phyloP scores from a whole-genome alignment of 192 early-diverging fungal genomes.

The Coemansia sp. region DNA sequence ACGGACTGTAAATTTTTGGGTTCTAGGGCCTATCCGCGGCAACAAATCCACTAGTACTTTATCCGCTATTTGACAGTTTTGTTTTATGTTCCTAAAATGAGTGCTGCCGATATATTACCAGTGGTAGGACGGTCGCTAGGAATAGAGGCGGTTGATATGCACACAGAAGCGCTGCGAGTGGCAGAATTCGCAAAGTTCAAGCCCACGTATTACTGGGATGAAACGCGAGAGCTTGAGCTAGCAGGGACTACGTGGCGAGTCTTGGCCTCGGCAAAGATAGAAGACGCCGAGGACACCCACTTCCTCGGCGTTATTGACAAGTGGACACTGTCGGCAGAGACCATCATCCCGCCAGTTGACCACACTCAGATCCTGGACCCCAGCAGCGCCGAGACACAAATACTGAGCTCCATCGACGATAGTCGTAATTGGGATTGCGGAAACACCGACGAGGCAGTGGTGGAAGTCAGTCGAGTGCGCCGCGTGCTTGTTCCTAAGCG shows the following conservation, averaged over 20 bases:
- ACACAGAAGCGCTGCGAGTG: conserved; percentile 29
- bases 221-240: conserved; percentile 2
- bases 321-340: conserved; percentile 61
- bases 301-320: conserved; percentile 51
- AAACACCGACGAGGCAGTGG: neutral
- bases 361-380: conserved; percentile 41
- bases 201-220: conserved; percentile 30
- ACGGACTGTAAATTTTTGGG: neutral
- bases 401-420: neutral
- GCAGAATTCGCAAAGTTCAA: conserved; percentile 46
- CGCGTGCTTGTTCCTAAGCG: conserved; percentile 48
- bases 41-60: neutral
- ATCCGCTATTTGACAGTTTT: neutral
- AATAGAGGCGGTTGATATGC: conserved; percentile 30
- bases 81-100: neutral
- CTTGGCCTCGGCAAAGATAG: conserved; percentile 26
- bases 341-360: conserved; percentile 62
- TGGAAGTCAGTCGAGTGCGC: conserved; percentile 10
- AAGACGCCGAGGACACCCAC: conserved; percentile 29
- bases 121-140: conserved; percentile 7
- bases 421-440: neutral
- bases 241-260: conserved; percentile 23
- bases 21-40: neutral
- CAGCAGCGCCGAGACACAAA: neutral
- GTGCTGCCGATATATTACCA: neutral